Evolutionary conservation across 2,329 filamentous ascomycete species (phyloP).

Genomic region (Fusarium sp.): DNA sequence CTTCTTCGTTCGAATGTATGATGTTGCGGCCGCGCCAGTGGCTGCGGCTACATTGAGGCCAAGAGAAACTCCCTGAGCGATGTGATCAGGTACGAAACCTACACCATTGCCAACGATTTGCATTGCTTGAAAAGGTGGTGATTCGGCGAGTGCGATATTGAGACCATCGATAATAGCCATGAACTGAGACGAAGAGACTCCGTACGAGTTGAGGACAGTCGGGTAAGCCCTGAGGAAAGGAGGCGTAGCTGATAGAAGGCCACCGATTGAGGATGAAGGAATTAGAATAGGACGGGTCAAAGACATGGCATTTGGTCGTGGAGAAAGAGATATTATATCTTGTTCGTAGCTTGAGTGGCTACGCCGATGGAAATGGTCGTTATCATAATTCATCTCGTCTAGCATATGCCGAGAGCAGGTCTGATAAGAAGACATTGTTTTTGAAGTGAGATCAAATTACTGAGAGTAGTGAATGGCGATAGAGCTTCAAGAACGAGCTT

Average conservation of each 20-base stretch:
- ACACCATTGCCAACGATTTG: constrained; percentile 7
- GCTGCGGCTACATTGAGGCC: constrained; percentile 18
- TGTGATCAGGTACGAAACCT: constrained; percentile 9
- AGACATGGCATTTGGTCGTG: neutral
- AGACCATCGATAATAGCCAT: constrained; percentile 1
- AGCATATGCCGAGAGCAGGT: neutral
- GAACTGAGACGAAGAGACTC: neutral
- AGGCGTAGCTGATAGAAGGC: constrained; percentile 5
- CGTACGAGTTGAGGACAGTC: constrained; percentile 4
- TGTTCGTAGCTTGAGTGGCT: neutral
- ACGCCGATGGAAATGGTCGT: neutral
- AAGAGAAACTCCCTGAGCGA: constrained; percentile 12
- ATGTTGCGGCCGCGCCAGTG: constrained; percentile 10
- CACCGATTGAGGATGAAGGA: constrained; percentile 10
- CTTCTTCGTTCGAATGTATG: constrained; percentile 18
- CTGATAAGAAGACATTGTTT: constrained; percentile 1
- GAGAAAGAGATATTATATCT: neutral
- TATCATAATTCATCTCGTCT: neutral
- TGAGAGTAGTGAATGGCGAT: neutral
- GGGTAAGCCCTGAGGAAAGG: constrained; percentile 26
- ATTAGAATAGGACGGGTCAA: constrained; percentile 8
- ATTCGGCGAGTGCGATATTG: constrained; percentile 13
- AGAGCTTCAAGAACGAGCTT: accelerated
- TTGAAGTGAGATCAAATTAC: accelerated
- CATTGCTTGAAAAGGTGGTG: constrained; percentile 14